Conservation (phyloP, 495 filamentous ascomycete genomes). For the Aspergillus sclerotioniger region DNA sequence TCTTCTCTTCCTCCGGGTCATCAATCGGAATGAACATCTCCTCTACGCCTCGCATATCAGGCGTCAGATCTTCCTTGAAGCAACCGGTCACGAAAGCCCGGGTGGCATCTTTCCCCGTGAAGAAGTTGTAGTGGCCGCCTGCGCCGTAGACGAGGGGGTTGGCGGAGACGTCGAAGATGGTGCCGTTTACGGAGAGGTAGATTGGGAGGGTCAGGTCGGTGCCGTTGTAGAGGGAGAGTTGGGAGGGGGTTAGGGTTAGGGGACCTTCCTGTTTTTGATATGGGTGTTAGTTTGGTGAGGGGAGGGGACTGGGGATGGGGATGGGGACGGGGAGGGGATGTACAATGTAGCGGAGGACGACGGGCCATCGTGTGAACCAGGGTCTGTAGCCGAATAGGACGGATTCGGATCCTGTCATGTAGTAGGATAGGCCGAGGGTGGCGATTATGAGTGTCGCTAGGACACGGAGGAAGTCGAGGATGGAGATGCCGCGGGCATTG, state of each 20-base stretch:
- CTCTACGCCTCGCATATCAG: slow-evolving; percentile 83
- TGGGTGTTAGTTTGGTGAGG: background rate
- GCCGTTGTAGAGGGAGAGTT: slow-evolving; percentile 79
- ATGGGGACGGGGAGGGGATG: slow-evolving; percentile 19
- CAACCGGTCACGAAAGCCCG: slow-evolving; percentile 96
- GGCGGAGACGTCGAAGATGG: slow-evolving; percentile 87
- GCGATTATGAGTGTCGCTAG: slow-evolving; percentile 67
- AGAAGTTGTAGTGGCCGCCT: slow-evolving; percentile 83
- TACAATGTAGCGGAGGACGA: slow-evolving; percentile 63
- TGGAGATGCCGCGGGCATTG: slow-evolving; percentile 24
- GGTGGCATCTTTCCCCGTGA: slow-evolving; percentile 82
- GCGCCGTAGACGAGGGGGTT: slow-evolving; percentile 80
- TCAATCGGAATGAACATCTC: slow-evolving; percentile 81
- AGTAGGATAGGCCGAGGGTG: slow-evolving; percentile 71
- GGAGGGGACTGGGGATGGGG: slow-evolving; percentile 1
- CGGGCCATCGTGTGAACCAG: slow-evolving; percentile 60
- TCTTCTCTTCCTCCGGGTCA: slow-evolving; percentile 45
- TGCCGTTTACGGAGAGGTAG: slow-evolving; percentile 89
- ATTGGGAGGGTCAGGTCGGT: slow-evolving; percentile 71
- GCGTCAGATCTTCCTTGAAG: slow-evolving; percentile 79
- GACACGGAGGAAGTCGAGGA: slow-evolving; percentile 75
- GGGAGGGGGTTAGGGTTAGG: slow-evolving; percentile 62
- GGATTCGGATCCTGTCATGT: slow-evolving; percentile 68
- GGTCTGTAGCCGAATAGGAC: slow-evolving; percentile 69
- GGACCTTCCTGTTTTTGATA: slow-evolving; percentile 45